Evolutionary conservation across 208 protist genomes (phyloP).

Genomic region (Crithidia sp.): DNA sequence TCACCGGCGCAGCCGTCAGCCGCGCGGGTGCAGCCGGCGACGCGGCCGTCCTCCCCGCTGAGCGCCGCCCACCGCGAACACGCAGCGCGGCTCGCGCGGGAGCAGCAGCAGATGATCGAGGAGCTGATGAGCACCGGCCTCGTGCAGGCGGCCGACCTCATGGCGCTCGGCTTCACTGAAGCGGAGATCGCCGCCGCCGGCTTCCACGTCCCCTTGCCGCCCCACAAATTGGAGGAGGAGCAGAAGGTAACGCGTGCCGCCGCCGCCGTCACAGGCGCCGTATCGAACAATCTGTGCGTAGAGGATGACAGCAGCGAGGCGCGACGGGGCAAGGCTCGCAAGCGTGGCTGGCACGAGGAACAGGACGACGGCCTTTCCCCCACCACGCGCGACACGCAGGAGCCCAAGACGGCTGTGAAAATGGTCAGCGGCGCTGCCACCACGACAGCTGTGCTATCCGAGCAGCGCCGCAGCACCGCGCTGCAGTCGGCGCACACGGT

Average conservation of each 20-base stretch:
- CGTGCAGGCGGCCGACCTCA: constrained; percentile 32
- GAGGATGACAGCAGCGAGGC: neutral
- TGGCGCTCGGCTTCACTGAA: constrained; percentile 39
- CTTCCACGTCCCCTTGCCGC: neutral
- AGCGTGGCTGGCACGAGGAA: constrained; percentile 7
- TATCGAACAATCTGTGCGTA: neutral
- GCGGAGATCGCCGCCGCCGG: constrained; percentile 31
- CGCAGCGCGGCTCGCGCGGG: constrained; percentile 7
- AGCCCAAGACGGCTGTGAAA: constrained; percentile 1
- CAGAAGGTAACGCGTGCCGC: neutral
- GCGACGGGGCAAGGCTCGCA: neutral
- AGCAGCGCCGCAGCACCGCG: neutral
- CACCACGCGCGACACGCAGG: neutral
- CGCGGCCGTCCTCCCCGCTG: neutral
- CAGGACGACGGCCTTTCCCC: neutral
- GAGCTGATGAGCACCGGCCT: constrained; percentile 37
- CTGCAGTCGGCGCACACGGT: constrained; percentile 2
- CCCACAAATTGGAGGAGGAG: neutral
- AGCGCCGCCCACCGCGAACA: neutral
- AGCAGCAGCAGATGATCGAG: constrained; percentile 37
- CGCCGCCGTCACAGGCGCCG: neutral
- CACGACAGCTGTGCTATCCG: neutral
- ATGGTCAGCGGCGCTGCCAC: neutral
- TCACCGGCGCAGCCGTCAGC: neutral
- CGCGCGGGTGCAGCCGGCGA: neutral